Percentiles rank a stretch among this genome's conserved stretches.
Evolutionary conservation across 176 grass and related monocot species (phyloP).

Genomic region (Bonia amplexicaulis): DNA sequence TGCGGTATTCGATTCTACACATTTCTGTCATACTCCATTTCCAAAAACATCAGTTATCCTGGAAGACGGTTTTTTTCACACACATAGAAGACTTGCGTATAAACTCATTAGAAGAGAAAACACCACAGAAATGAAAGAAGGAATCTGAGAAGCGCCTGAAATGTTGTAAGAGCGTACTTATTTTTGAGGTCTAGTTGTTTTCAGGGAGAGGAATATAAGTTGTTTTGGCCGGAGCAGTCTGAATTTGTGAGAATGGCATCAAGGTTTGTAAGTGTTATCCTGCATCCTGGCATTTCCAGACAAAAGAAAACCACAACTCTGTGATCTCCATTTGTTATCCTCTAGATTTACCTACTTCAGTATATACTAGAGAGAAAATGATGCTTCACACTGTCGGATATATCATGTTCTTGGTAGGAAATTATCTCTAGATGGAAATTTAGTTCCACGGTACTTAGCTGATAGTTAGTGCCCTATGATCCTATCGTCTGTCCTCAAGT

Average conservation of each 20-base stretch:
- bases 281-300: background rate
- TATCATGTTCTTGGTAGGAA: background rate
- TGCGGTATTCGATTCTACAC: no score
- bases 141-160: background rate
- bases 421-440: background rate
- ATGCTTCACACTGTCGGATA: background rate
- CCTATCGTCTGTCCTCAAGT: background rate
- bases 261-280: constrained; percentile 55
- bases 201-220: constrained; percentile 85
- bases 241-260: constrained; percentile 97
- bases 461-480: background rate
- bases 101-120: no score
- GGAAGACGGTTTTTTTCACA: no score
- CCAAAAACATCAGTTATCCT: background rate
- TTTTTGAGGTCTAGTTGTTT: constrained; percentile 1
- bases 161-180: background rate
- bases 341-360: background rate
- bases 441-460: background rate
- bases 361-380: background rate
- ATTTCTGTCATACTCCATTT: background rate
- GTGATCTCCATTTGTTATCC: background rate
- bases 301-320: background rate
- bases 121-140: background rate
- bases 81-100: no score
- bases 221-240: constrained; percentile 84